These are phyloP conservation scores for Phytopythium aichiense DNA, from an alignment of 352 stramenopile species.

Conservation along the genomic window DNA sequence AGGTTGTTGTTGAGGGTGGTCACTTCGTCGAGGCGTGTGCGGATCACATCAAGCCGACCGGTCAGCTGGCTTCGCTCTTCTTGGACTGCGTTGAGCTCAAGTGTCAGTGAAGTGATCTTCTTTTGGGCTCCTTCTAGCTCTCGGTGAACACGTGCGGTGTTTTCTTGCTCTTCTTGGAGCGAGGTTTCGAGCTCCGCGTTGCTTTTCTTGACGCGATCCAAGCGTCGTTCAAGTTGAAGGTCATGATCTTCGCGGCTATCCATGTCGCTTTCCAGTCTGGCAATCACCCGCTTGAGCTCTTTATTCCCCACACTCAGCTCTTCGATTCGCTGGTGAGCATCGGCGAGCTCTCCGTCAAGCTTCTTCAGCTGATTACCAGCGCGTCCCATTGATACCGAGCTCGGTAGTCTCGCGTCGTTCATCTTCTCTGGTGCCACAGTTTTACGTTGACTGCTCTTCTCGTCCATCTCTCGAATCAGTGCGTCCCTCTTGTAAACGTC, in stretches of 20 bases:
- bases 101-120: conserved; percentile 1
- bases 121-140: conserved; percentile 15
- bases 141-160: conserved; percentile 9
- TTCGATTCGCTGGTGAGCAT: neutral
- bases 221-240: neutral
- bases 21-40: neutral
- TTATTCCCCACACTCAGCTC: neutral
- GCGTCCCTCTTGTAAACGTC: neutral
- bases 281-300: neutral
- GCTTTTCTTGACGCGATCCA: conserved; percentile 3
- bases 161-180: conserved; percentile 6
- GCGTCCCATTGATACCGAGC: neutral
- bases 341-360: neutral
- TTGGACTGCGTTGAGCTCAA: neutral
- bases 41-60: neutral
- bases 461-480: neutral
- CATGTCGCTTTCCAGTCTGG: neutral
- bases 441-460: neutral
- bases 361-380: neutral
- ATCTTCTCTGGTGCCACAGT: neutral
- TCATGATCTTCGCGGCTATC: neutral
- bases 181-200: conserved; percentile 4
- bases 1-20: neutral
- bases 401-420: neutral
- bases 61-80: neutral